Conservation (phyloP, 1,139 yeast genomes). For the Protomyces arabidopsidicola region DNA sequence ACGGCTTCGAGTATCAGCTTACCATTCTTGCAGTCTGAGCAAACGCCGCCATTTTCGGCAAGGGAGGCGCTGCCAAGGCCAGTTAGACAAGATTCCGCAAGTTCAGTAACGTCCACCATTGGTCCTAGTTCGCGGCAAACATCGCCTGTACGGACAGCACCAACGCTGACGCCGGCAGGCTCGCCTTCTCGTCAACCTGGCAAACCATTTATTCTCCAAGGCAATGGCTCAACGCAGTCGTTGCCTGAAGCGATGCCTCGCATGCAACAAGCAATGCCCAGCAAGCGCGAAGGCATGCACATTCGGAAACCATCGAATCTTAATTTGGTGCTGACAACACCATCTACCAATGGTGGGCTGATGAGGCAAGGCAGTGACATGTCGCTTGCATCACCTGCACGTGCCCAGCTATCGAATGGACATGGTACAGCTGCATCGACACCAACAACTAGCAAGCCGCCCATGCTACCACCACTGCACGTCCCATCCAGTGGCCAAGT, state of each 20-base stretch:
- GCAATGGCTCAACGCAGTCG: background rate
- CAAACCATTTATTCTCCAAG: background rate
- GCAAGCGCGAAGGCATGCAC: background rate
- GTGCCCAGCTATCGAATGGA: background rate
- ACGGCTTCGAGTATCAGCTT: constrained; percentile 11
- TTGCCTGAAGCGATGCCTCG: constrained; percentile 18
- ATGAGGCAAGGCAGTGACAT: background rate
- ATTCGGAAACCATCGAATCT: constrained; percentile 13
- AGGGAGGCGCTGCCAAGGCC: background rate
- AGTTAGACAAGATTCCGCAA: constrained; percentile 11
- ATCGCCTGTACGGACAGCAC: background rate
- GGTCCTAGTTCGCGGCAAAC: background rate
- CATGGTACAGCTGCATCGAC: background rate
- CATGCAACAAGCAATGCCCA: background rate
- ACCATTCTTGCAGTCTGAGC: constrained; percentile 6
- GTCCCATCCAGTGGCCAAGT: background rate
- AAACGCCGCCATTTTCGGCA: background rate
- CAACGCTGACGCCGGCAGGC: background rate
- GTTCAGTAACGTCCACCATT: background rate
- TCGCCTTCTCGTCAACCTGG: constrained; percentile 15
- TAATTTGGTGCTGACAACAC: background rate
- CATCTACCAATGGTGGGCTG: background rate
- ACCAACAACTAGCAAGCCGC: background rate
- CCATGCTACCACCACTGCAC: background rate
- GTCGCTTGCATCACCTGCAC: constrained; percentile 16